Evolutionary conservation across 768 basidiomycete species (phyloP).

Genomic region (Boletus speciosus): DNA sequence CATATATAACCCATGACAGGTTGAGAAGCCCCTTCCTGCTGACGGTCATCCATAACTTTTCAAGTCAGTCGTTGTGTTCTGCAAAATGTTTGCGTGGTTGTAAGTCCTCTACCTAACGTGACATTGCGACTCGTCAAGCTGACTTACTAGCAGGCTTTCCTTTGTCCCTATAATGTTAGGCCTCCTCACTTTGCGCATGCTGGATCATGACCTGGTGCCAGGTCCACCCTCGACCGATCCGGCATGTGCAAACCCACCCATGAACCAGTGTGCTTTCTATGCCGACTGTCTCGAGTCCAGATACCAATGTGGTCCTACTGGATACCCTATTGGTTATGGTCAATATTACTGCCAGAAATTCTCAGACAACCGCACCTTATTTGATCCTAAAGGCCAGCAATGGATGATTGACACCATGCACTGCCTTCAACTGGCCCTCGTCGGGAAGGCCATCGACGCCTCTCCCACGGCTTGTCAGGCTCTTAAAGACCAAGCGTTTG

Average conservation of each 20-base stretch:
- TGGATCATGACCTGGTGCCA: neutral
- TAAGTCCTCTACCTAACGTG: neutral
- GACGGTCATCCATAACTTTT: neutral
- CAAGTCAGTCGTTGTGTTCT: neutral
- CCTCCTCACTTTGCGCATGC: neutral
- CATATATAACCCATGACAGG: neutral
- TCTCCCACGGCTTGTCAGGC: slow-evolving; percentile 30
- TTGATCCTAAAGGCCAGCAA: slow-evolving; percentile 34
- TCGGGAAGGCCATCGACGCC: slow-evolving; percentile 32
- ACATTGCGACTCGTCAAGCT: neutral
- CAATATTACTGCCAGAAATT: slow-evolving; percentile 40
- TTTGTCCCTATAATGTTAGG: neutral
- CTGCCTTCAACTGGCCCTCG: slow-evolving; percentile 42
- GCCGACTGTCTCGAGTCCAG: slow-evolving; percentile 41
- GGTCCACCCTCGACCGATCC: slow-evolving; percentile 16
- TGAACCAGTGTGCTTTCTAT: slow-evolving; percentile 43
- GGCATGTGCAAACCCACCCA: slow-evolving; percentile 30
- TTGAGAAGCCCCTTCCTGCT: neutral
- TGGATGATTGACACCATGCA: slow-evolving; percentile 48
- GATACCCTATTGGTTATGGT: slow-evolving; percentile 45
- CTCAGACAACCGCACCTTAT: slow-evolving; percentile 22
- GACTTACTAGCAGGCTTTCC: neutral
- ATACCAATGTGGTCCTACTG: slow-evolving; percentile 42
- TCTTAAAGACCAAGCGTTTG: slow-evolving; percentile 38
- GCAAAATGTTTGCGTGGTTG: neutral